Evolutionary conservation across 805 yeast genomes (phyloP), one percentile per base, ranked within the genome.

Genomic region (Starmerella khaoyaiensis): DNA sequence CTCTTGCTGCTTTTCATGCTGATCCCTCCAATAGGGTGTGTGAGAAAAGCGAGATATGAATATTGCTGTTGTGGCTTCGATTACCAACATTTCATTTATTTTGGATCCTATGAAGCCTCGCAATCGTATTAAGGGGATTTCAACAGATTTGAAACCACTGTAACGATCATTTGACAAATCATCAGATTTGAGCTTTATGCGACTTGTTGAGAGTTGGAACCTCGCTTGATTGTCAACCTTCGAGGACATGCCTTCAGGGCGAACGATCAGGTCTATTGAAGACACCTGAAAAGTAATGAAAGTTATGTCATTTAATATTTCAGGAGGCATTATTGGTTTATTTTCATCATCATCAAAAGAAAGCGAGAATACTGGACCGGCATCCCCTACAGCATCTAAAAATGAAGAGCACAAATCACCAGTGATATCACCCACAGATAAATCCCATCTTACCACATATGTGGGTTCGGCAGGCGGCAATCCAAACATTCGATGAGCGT

Each of bases 401-500:
- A 25, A 61, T 59, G 8, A 74, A 18, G 40, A 72, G 66, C 4
- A 49, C 40, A 80, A 69, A 39, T 72, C 67, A 10, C 81, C 57
- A 1, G 48, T 39, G 4, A 84, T 59, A 4, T 61, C 63, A 8
- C 86, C 93, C 1, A 78, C 53, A 20, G 69, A 71, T 47, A 90
- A 72, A 41, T 79, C 86, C 98, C 98, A 90, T 42, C 80, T 76
- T 51, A 95, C 84, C 45, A 71, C 74, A 53, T 81, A 90, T 0
- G 96, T 82, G 1, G 87, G 83, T 53, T 82, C 93, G 6, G 66
- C 62, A 0, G 96, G 96, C 0, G 94, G 94, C 2, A 83, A 54
- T 0, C 98, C 98, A 62, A 83, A 83, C 76, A 86, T 74, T 51
- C 97, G 66, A 56, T 87, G 94, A 1, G 94, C 93, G 56, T 81